These are phyloP conservation scores for Diaporthe batatas DNA, from an alignment of 2,329 filamentous ascomycete genomes.

Conservation along the genomic window DNA sequence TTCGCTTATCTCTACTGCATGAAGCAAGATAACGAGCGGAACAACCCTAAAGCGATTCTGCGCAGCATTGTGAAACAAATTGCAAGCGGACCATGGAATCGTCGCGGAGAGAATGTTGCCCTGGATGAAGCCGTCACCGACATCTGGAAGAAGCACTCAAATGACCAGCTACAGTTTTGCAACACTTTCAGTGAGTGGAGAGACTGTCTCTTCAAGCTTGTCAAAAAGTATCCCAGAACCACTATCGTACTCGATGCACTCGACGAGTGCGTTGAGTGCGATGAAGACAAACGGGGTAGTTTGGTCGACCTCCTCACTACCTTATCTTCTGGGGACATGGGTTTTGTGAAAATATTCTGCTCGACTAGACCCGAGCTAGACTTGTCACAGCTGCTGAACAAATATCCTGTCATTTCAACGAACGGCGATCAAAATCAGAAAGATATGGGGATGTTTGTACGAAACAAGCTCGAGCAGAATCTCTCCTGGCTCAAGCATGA, in stretches of 20 bases:
- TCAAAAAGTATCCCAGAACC: not conserved
- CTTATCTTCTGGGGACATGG: not conserved
- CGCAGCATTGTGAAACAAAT: not conserved
- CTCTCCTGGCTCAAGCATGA: not conserved
- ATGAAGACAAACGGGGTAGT: not conserved
- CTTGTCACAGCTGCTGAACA: not conserved
- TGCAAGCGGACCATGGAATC: not conserved
- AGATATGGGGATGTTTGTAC: not conserved
- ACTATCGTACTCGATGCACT: not conserved
- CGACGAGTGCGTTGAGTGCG: not conserved
- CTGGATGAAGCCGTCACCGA: not conserved
- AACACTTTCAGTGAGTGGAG: not conserved
- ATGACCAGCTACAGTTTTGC: not conserved
- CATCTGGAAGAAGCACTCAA: not conserved
- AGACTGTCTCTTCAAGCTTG: not conserved
- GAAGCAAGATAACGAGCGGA: not conserved
- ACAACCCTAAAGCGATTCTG: not conserved
- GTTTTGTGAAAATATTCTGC: not conserved
- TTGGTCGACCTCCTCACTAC: not conserved
- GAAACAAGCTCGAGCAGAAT: not conserved
- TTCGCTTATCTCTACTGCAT: not conserved
- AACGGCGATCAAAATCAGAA: not conserved
- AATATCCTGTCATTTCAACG: not conserved
- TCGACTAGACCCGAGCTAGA: not conserved
- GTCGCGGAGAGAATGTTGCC: not conserved